These are phyloP conservation scores for Diaporthe citri DNA, from an alignment of 2,329 filamentous ascomycete species.

Conservation along the genomic window DNA sequence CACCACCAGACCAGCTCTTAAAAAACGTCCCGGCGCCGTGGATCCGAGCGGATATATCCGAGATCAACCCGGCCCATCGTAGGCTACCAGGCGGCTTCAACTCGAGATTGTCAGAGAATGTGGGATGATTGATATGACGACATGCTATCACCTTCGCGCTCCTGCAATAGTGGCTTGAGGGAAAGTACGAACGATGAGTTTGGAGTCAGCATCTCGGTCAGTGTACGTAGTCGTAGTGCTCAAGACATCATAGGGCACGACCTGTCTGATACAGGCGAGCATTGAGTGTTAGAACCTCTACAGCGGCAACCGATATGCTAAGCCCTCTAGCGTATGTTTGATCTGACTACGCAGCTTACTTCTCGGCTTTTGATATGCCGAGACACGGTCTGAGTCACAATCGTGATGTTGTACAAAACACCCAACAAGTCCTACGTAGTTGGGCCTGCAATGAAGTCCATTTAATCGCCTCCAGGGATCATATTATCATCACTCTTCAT, in stretches of 20 bases:
- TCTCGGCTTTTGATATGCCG: not conserved
- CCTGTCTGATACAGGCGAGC: not conserved
- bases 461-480: too few relatives aligned
- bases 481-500: not conserved
- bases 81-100: not conserved
- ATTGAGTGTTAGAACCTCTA: not conserved
- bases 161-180: not conserved
- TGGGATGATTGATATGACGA: not conserved
- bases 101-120: not conserved
- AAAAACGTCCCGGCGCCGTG: not conserved
- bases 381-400: conserved; percentile 12
- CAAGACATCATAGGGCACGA: not conserved
- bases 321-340: not conserved
- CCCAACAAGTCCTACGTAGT: not conserved
- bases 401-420: not conserved
- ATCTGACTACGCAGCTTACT: not conserved
- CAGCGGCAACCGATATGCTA: not conserved
- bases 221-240: not conserved
- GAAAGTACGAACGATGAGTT: not conserved
- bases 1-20: not conserved
- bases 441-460: not conserved
- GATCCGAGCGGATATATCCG: not conserved
- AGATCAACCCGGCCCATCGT: not conserved
- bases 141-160: not conserved
- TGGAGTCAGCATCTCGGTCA: not conserved